Evolutionary conservation across 176 grass and related monocot species (phyloP).

Genomic region (Themeda triandra): DNA sequence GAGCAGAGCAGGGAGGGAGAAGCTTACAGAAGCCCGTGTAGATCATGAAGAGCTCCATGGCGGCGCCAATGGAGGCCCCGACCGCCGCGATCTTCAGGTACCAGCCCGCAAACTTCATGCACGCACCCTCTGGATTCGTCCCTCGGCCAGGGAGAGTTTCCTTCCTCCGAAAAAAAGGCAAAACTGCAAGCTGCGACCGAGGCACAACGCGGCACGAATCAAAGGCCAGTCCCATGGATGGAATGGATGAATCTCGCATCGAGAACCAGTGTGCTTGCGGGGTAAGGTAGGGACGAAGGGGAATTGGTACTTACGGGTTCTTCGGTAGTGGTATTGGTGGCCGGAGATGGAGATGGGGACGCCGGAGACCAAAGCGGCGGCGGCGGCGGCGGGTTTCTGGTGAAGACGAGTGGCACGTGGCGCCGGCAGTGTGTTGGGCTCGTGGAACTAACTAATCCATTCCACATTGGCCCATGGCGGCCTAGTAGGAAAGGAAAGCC

Average conservation of each 20-base stretch:
- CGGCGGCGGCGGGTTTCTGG: not conserved
- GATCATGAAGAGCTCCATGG: conserved; percentile 99
- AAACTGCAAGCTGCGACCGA: not conserved
- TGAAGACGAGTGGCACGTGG: not conserved
- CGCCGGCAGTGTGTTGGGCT: too few relatives aligned
- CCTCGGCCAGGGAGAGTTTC: not conserved
- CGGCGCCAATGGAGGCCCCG: conserved; percentile 60
- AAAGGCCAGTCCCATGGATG: not conserved
- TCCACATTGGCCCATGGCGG: too few relatives aligned
- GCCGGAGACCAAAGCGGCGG: not conserved
- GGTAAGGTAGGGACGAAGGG: not conserved
- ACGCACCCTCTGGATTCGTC: not conserved
- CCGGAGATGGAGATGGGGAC: not conserved
- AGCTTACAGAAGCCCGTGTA: conserved; percentile 93
- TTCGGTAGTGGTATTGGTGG: not conserved
- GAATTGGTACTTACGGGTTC: not conserved
- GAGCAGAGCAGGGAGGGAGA: not conserved
- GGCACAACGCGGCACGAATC: not conserved
- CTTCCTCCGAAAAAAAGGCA: too few relatives aligned
- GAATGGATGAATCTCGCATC: not conserved
- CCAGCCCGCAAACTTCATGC: conserved; percentile 76
- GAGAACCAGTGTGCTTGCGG: not conserved
- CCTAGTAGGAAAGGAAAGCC: not conserved
- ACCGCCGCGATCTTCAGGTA: conserved; percentile 77
- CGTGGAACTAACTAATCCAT: not conserved